Evolutionary conservation across 2,329 filamentous ascomycete genomes (phyloP).

Genomic region (Alternaria postmessia): DNA sequence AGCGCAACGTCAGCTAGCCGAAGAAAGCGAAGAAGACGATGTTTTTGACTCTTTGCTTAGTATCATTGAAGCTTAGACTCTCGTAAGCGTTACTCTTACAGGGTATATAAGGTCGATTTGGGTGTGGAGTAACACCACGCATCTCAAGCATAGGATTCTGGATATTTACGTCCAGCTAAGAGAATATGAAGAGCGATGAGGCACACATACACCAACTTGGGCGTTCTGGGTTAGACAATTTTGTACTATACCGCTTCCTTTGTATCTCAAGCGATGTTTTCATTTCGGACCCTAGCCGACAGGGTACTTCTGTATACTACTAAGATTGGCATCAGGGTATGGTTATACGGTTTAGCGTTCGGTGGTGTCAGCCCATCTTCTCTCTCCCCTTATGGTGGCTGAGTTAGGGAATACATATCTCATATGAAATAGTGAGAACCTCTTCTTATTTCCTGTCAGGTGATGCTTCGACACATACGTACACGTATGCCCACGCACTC

Average conservation of each 20-base stretch:
- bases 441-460: background rate
- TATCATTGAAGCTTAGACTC: conserved; percentile 26
- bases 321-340: conserved; percentile 8
- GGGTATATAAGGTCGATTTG: background rate
- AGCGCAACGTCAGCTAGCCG: conserved; percentile 16
- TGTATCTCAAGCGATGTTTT: conserved; percentile 3
- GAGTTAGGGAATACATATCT: background rate
- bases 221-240: background rate
- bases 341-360: background rate
- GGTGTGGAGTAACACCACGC: background rate
- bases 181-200: background rate
- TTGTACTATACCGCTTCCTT: conserved; percentile 1
- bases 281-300: conserved; percentile 1
- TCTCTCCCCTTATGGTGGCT: conserved; percentile 1
- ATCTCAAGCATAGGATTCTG: background rate
- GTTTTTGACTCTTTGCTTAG: conserved; percentile 34
- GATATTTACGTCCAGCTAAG: background rate
- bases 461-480: background rate
- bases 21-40: conserved; percentile 26
- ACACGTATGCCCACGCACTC: background rate
- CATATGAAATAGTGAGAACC: background rate
- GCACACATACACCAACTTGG: background rate
- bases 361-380: background rate
- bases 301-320: conserved; percentile 12
- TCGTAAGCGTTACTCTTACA: background rate